Evolutionary conservation across 2,329 filamentous ascomycete genomes (phyloP).

Genomic region (Verticillium albo-atrum): DNA sequence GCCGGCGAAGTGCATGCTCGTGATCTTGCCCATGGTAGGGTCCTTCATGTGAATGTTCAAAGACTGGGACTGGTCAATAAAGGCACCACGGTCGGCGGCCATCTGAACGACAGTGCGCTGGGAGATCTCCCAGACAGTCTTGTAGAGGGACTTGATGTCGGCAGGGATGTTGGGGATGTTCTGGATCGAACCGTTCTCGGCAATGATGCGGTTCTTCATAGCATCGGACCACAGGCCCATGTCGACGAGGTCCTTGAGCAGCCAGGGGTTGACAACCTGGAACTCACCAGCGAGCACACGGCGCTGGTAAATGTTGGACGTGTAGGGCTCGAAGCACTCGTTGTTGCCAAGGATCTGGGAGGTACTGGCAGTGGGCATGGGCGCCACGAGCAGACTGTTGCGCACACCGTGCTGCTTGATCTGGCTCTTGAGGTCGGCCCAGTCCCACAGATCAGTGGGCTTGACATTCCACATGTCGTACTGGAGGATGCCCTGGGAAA

Average conservation of each 20-base stretch:
- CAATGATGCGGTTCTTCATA: slow-evolving; percentile 99
- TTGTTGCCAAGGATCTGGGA: slow-evolving; percentile 99
- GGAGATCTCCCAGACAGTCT: slow-evolving; percentile 99
- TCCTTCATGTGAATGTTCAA: slow-evolving; percentile 99
- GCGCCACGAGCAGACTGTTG: slow-evolving; percentile 91
- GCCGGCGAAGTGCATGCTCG: slow-evolving; percentile 97
- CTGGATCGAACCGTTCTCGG: slow-evolving; percentile 91
- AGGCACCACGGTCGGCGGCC: slow-evolving; percentile 96
- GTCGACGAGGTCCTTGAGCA: slow-evolving; percentile 96
- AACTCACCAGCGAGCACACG: slow-evolving; percentile 97
- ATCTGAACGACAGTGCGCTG: slow-evolving; percentile 95
- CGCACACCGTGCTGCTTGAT: slow-evolving; percentile 91
- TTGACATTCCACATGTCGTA: slow-evolving; percentile 99
- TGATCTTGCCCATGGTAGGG: slow-evolving; percentile 99
- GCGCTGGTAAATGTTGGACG: slow-evolving; percentile 98
- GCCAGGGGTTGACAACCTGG: slow-evolving; percentile 98
- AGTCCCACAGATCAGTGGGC: slow-evolving; percentile 94
- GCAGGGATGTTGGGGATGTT: slow-evolving; percentile 95
- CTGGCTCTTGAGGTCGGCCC: slow-evolving; percentile 80
- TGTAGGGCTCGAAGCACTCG: slow-evolving; percentile 99
- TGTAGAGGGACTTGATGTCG: slow-evolving; percentile 96
- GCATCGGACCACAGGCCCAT: slow-evolving; percentile 98
- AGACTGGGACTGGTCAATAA: slow-evolving; percentile 98
- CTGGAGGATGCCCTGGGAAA: slow-evolving; percentile 92
- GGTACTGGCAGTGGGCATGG: slow-evolving; percentile 96